Base-by-base conservation (phyloP, 2,329 filamentous ascomycete species). In the Phialemoniopsis sp. region DNA sequence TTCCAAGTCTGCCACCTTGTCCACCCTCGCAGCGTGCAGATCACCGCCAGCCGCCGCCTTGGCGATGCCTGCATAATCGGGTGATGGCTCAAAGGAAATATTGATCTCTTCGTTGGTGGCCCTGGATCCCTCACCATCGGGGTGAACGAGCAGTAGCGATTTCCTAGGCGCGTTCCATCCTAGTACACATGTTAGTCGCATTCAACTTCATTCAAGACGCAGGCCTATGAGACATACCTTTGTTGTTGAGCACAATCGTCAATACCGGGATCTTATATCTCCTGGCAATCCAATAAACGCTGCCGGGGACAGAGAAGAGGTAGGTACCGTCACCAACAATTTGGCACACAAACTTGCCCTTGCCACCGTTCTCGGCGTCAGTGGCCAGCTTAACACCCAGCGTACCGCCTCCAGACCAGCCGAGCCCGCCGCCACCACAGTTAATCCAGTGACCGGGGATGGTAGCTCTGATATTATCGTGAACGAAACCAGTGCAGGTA, bases 391-490 rank as follows among this genome's bases (percentile, higher is more conserved):
- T 75, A 49, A 74, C 67, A 16, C 72, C 72, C 14, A 76, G 49
- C 1, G 67, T 63, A 13, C 65, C 72, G 18, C 72, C 72, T 19
- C 72, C 72, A 9, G 69, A 73, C 72, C 72, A 76, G 5, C 72
- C 72, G 1, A 76, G 60, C 1, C 72, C 72, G 15, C 70, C 72
- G 38, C 68, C 70, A 39, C 72, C 72, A 44, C 72, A 74, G 59
- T 74, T 74, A 57, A 74, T 68, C 64, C 70, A 72, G 37, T 62
- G 64, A 0, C 70, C 68, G 0, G 71, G 68, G 8, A 76, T 49
- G 3, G 74, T 79, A 4, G 78, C 74, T 50, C 76, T 77, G 5
- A 89, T 59, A 50, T 86, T 82, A 47, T 89, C 82, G 30, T 82
- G 73, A 4, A 88, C 81, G 32, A 79, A 75, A 2, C 56, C 58